Percentiles rank a stretch among this genome's conserved stretches.
Evolutionary conservation across 2,329 filamentous ascomycete genomes (phyloP).

Genomic region (Beauveria sp.): DNA sequence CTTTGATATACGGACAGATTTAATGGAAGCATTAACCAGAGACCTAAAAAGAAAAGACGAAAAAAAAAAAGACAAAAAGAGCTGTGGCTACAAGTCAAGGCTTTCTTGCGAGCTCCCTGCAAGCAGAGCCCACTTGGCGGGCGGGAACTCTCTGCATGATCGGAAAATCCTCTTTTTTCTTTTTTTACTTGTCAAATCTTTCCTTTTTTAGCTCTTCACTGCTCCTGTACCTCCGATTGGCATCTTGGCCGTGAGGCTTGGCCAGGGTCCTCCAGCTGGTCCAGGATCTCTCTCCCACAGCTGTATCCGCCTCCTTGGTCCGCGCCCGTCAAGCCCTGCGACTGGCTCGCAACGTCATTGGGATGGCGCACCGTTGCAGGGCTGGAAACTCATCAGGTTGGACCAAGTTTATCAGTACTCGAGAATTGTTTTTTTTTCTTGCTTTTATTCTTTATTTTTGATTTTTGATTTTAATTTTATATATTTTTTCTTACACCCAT

Average conservation of each 20-base stretch:
- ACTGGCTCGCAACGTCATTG: not conserved
- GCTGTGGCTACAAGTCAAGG: no score
- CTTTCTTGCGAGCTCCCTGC: no score
- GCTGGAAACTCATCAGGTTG: not conserved
- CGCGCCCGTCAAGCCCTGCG: not conserved
- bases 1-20: no score
- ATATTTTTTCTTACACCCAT: not conserved
- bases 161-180: not conserved
- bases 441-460: not conserved
- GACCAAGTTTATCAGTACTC: not conserved
- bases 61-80: no score
- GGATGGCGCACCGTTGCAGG: not conserved
- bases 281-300: not conserved
- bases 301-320: not conserved
- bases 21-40: no score
- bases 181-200: not conserved
- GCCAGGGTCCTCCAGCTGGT: not conserved
- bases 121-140: not conserved
- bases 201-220: not conserved
- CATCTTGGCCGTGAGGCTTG: not conserved
- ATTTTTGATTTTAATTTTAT: no score
- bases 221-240: not conserved
- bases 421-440: not conserved
- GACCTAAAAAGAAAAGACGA: no score
- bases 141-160: slow-evolving; percentile 1